A percentile compares a stretch with the other conserved stretches of the same genome.
Evolutionary conservation across 2,329 filamentous ascomycete genomes (phyloP).

Genomic region (Blastomyces parvus): DNA sequence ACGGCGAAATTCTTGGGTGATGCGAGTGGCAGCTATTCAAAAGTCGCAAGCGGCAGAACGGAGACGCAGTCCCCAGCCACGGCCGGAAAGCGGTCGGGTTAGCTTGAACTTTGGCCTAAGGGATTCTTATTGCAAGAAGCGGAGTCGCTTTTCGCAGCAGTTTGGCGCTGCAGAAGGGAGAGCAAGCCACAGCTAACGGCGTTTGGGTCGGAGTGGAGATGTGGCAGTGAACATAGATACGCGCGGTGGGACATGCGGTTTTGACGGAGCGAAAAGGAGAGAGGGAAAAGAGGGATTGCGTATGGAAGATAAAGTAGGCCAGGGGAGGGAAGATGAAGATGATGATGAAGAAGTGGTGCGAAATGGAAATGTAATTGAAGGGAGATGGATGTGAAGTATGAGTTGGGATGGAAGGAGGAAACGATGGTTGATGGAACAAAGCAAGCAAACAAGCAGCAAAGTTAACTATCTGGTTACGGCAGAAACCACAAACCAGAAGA

Average conservation of each 20-base stretch:
- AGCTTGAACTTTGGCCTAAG: neutral
- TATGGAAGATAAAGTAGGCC: neutral
- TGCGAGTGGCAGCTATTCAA: conserved; percentile 9
- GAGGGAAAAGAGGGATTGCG: neutral
- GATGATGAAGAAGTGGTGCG: neutral
- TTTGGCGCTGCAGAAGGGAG: neutral
- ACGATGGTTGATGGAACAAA: neutral
- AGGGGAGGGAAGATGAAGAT: neutral
- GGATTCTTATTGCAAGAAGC: neutral
- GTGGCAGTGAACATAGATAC: neutral
- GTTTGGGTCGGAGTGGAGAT: neutral
- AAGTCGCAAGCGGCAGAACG: neutral
- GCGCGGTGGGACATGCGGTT: neutral
- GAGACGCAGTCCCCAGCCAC: conserved; percentile 3
- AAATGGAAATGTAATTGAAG: neutral
- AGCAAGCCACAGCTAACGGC: neutral
- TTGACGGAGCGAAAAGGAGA: neutral
- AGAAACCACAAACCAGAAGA: neutral
- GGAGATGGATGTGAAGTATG: neutral
- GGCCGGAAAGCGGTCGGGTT: conserved; percentile 2
- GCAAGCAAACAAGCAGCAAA: neutral
- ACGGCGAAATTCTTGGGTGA: conserved; percentile 16
- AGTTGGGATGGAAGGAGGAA: neutral
- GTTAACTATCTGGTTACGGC: neutral
- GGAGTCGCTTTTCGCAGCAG: too few relatives aligned